phyloP scores from a whole-genome alignment of 2,329 filamentous ascomycete genomes.

The Xylariaceae sp. region DNA sequence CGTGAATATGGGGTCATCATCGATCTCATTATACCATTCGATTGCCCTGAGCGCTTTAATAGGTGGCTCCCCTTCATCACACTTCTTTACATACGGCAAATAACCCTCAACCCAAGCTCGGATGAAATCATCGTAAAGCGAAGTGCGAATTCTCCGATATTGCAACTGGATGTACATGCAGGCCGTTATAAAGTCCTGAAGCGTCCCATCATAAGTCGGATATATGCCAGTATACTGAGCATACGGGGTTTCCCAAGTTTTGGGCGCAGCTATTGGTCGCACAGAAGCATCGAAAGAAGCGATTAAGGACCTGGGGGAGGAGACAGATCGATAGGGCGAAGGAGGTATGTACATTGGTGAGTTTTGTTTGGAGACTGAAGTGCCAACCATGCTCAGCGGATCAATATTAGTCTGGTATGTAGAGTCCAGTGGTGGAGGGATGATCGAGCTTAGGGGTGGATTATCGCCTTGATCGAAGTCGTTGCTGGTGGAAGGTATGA shows the following conservation, averaged over 20 bases:
- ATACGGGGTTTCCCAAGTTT: constrained; percentile 22
- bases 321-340: constrained; percentile 8
- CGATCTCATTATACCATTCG: constrained; percentile 33
- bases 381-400: no score
- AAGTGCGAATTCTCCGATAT: constrained; percentile 25
- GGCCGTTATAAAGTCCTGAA: constrained; percentile 29
- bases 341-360: constrained; percentile 16
- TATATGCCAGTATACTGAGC: constrained; percentile 27
- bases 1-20: constrained; percentile 26
- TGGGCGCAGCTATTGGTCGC: constrained; percentile 2
- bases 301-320: constrained; percentile 3
- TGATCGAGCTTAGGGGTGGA: constrained; percentile 4
- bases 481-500: constrained; percentile 28
- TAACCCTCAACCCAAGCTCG: constrained; percentile 32
- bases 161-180: constrained; percentile 30
- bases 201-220: constrained; percentile 26
- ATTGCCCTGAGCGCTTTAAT: constrained; percentile 25
- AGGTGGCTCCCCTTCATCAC: constrained; percentile 21
- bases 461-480: no score
- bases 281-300: not conserved
- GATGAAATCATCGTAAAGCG: constrained; percentile 35
- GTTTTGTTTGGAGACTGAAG: not conserved
- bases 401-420: not conserved
- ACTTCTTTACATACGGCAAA: constrained; percentile 27
- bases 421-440: constrained; percentile 3